Percentiles rank a stretch among this genome's conserved stretches.
Evolutionary conservation across 2,329 filamentous ascomycete species (phyloP).

Genomic region (Penicillium paneum): DNA sequence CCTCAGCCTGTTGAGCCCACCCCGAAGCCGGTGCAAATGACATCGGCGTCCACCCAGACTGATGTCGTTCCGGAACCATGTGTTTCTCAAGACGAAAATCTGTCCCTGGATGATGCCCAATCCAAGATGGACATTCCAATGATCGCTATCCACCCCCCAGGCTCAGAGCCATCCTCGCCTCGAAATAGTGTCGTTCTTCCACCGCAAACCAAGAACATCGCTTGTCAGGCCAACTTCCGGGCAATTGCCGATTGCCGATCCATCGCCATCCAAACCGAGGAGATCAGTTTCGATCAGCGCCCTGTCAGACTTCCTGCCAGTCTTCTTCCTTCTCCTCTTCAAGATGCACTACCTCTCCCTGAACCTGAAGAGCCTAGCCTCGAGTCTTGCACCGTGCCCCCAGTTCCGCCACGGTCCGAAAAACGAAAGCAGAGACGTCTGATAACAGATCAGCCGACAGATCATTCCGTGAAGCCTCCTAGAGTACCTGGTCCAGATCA

Average conservation of each 20-base stretch:
- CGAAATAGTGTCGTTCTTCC: constrained; percentile 72
- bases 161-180: constrained; percentile 76
- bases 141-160: constrained; percentile 88
- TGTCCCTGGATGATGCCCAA: constrained; percentile 15
- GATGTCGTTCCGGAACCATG: constrained; percentile 20
- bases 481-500: constrained; percentile 39
- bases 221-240: constrained; percentile 69
- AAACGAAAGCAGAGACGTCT: constrained; percentile 27
- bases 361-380: constrained; percentile 27
- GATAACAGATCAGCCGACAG: constrained; percentile 43
- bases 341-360: constrained; percentile 45
- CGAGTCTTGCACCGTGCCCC: constrained; percentile 34
- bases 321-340: constrained; percentile 73
- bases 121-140: constrained; percentile 63
- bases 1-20: constrained; percentile 8
- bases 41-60: constrained; percentile 37
- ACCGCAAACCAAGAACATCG: constrained; percentile 74
- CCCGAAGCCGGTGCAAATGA: constrained; percentile 20
- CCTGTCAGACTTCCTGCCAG: constrained; percentile 71
- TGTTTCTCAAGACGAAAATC: constrained; percentile 10
- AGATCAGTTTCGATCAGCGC: constrained; percentile 78
- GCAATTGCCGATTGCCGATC: constrained; percentile 49
- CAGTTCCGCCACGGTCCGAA: constrained; percentile 34
- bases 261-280: constrained; percentile 77
- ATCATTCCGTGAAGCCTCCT: constrained; percentile 33